A percentile compares a stretch with the other conserved stretches of the same genome.
phyloP scores from a whole-genome alignment of 768 basidiomycete species.

The Tephrocybe rancida region DNA sequence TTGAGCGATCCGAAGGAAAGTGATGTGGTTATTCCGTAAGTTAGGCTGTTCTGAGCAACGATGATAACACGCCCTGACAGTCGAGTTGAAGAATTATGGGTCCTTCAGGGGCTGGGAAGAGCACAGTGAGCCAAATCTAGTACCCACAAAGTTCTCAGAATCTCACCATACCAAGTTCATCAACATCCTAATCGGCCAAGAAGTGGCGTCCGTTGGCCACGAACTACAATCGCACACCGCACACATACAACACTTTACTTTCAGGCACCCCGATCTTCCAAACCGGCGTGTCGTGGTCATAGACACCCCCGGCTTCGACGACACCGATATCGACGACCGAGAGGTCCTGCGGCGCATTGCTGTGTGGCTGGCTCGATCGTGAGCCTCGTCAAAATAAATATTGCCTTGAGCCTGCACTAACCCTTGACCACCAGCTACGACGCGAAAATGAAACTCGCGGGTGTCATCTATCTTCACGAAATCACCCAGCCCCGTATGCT shows the following conservation, averaged over 20 bases:
- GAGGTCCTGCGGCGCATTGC: conserved; percentile 23
- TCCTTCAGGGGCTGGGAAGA: conserved; percentile 23
- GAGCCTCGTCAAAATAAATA: background rate
- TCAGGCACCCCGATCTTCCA: conserved; percentile 16
- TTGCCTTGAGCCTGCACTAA: background rate
- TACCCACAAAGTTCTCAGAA: background rate
- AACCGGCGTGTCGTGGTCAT: conserved; percentile 21
- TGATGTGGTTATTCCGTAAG: conserved; percentile 20
- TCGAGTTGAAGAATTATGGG: conserved; percentile 19
- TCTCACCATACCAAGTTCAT: conserved; percentile 22
- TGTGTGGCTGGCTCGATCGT: conserved; percentile 24
- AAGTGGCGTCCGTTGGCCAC: conserved; percentile 17
- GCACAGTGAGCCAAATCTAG: conserved; percentile 10
- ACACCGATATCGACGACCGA: conserved; percentile 20
- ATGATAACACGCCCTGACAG: background rate
- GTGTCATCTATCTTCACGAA: conserved; percentile 30
- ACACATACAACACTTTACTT: conserved; percentile 21
- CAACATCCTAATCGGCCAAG: conserved; percentile 22
- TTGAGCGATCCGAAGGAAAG: conserved; percentile 13
- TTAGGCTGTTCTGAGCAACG: background rate
- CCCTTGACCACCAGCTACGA: conserved; percentile 22
- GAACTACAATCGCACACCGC: conserved; percentile 21
- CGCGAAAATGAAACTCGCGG: conserved; percentile 26
- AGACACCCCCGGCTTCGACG: conserved; percentile 28
- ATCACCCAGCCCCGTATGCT: conserved; percentile 41